Percentiles rank a stretch among this genome's conserved stretches.
These are phyloP conservation scores for Diaporthe sp. DNA, from an alignment of 2,329 filamentous ascomycete species.

Conservation along the genomic window DNA sequence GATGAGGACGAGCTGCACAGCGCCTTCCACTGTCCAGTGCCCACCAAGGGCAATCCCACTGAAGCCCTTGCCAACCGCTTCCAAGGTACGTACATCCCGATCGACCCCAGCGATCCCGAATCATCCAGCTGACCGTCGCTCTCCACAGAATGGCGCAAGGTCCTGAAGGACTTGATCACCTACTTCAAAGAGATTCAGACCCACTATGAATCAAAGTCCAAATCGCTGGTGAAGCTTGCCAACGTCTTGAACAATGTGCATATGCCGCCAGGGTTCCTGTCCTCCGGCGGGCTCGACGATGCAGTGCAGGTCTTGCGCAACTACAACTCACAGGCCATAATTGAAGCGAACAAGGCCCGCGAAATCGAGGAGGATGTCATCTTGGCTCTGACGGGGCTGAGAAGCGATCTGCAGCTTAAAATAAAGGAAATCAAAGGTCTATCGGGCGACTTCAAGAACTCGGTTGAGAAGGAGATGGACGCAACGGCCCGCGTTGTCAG, in stretches of 20 bases:
- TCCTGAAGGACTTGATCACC: constrained; percentile 92
- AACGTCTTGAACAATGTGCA: constrained; percentile 87
- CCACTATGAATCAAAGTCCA: constrained; percentile 88
- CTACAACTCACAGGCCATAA: constrained; percentile 85
- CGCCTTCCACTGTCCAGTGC: constrained; percentile 91
- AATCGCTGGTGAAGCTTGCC: constrained; percentile 84
- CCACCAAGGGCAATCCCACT: constrained; percentile 88
- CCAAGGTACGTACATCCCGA: constrained; percentile 73
- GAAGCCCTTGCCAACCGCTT: constrained; percentile 90
- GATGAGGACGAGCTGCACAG: constrained; percentile 82
- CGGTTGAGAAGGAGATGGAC: constrained; percentile 95
- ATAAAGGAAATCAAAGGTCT: constrained; percentile 98
- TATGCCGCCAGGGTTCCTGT: constrained; percentile 81
- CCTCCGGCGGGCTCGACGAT: constrained; percentile 88
- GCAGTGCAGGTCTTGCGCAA: constrained; percentile 84
- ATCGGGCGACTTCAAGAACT: constrained; percentile 96
- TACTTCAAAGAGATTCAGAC: constrained; percentile 94
- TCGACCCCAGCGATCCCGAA: background rate
- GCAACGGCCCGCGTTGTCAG: constrained; percentile 83
- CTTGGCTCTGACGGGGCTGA: constrained; percentile 84
- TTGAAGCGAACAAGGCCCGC: constrained; percentile 87
- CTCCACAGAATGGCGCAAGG: constrained; percentile 86
- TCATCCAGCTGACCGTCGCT: constrained; percentile 13
- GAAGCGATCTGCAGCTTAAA: constrained; percentile 93
- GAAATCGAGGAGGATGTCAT: constrained; percentile 96